Evolutionary conservation across 1,139 yeast genomes (phyloP), one percentile per base, ranked within the genome.

Genomic region (Lizanozyma gosingica): DNA sequence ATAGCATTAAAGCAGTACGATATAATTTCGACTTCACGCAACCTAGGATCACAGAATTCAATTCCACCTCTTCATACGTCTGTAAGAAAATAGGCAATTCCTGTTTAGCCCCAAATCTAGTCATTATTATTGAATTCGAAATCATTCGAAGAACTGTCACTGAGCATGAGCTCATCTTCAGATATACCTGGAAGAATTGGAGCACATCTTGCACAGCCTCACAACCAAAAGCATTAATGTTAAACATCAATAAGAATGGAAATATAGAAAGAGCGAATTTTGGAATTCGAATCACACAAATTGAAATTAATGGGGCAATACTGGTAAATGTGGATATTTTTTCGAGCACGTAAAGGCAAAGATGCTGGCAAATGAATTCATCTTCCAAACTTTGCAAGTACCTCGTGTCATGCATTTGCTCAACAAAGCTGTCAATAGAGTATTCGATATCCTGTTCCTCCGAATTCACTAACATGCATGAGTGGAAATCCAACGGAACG

Each of bases 1-100:
- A 67, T 0, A 81, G 40, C 65, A 80, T 56, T 34, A 78, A 55
- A 0, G 83, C 74, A 8, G 81, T 63, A 40, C 70, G 66, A 15
- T 63, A 60, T 37, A 67, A 56, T 2, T 62, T 62, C 14, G 62
- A 55, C 2, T 54, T 44, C 0, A 64, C 45, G 0, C 83, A 73
- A 9, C 67, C 47, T 3, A 54, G 37, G 43, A 57, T 70, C 6
- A 73, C 49, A 2, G 37, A 35, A 1, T 47, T 42, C 2, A 66
- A 45, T 39, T 73, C 63, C 6, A 79, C 41, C 0, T 49, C 50
- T 1, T 51, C 43, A 43, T 68, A 73, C 1, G 77, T 54, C 1
- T 49, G 46, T 2, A 49, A 50, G 44, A 73, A 79, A 1, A 51
- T 50, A 1, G 54, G 49, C 3, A 58, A 46, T 1, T 59, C 61